Evolutionary conservation across 441 rosid genomes (phyloP), one percentile per base, ranked within the genome.

Genomic region (Mallotus japonicus): DNA sequence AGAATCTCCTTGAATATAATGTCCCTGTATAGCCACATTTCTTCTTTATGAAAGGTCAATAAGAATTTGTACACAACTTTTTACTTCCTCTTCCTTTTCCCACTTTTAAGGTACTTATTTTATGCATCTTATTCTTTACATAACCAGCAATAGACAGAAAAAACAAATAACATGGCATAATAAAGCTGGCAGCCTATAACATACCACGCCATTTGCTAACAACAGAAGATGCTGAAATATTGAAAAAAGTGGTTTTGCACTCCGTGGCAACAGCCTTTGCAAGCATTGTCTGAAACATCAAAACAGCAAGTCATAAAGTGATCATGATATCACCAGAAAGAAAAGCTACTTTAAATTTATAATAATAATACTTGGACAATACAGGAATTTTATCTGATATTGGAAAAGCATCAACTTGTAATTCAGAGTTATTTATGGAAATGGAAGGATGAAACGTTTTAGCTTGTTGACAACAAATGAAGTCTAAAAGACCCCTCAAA

Each of bases 181-280:
- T 55, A 61, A 44, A 65, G 57, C 40, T 51, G 53, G 17, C 14
- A 53, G n/a, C 62, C 46, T 16, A 62, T 68, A 65, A 78, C 86
- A 77, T 84, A 88, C 96, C 96, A 62, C 98, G 93, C 99, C 99
- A 95, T 89, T 95, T 95, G 90, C 99, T 95, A 74, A 95, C 99
- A 55, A 95, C 92, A 46, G 99, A 95, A 57, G 99, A 95, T 72
- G 99, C 99, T 50, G 99, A 95, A 73, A 95, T 95, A 65, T 95
- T 95, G 88, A 95, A 95, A 86, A 95, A 95, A 13, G 99, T 92
- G 13, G 99, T 95, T 64, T 95, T 91, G 89, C 99, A 95, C 82
- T 95, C 99, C 40, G 98, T 92, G 61, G 99, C 99, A 78, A 95
- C 97, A 71, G 98, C 99, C 84, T 92, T 91, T 19, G 99, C 98